A percentile compares a stretch with the other conserved stretches of the same genome.
Conservation (phyloP, 1,284 basidiomycete species). For the Cutaneotrichosporon sp. region DNA sequence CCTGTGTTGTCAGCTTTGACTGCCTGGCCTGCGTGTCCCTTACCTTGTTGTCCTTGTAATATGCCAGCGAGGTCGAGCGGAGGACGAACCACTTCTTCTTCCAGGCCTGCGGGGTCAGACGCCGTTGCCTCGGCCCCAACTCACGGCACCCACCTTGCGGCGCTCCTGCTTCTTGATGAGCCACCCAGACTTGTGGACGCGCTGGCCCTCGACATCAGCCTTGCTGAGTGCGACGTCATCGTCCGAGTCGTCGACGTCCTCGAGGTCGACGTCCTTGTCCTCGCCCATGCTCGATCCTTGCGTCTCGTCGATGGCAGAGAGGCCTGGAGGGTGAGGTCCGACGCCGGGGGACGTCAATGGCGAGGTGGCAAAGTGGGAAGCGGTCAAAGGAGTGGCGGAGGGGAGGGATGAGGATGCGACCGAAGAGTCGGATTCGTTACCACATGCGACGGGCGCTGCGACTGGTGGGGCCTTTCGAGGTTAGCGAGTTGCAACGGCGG, state of each 20-base stretch:
- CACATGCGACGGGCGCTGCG: constrained; percentile 33
- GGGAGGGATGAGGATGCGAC: constrained; percentile 57
- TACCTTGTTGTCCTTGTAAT: constrained; percentile 86
- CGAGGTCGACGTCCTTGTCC: constrained; percentile 53
- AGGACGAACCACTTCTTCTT: constrained; percentile 99
- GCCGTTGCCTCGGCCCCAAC: not conserved
- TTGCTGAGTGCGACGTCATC: constrained; percentile 69
- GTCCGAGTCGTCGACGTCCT: constrained; percentile 27
- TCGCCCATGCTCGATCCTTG: constrained; percentile 9
- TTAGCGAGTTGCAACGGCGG: not conserved
- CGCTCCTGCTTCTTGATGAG: constrained; percentile 95
- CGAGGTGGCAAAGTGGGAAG: constrained; percentile 18
- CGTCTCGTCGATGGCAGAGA: constrained; percentile 40
- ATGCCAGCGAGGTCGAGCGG: constrained; percentile 85
- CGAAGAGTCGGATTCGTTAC: constrained; percentile 84
- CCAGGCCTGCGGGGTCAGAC: constrained; percentile 60
- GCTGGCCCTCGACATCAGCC: constrained; percentile 64
- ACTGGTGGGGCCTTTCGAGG: not conserved
- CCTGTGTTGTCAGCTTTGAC: constrained; percentile 52
- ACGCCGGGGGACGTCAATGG: constrained; percentile 28
- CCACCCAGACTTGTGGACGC: constrained; percentile 85
- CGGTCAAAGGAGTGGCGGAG: constrained; percentile 29
- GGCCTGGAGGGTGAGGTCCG: constrained; percentile 21
- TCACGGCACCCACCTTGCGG: constrained; percentile 69
- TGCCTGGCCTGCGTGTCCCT: constrained; percentile 10